Conservation (phyloP, 805 yeast genomes). For the Candida vartiovaarae region DNA sequence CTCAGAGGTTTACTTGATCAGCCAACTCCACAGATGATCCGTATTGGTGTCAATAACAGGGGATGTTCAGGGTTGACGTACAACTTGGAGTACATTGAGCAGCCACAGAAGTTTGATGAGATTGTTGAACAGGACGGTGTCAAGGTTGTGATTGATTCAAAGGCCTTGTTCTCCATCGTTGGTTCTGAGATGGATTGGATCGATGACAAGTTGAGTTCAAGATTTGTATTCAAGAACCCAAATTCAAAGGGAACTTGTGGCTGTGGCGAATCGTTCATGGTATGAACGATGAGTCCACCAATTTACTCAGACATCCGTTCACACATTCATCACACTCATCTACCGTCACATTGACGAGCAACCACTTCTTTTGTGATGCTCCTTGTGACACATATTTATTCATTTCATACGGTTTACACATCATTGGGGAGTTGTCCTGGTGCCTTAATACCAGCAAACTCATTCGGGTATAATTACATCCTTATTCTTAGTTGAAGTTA, state of each 20-base stretch:
- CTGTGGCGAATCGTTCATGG: constrained; percentile 98
- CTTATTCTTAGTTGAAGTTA: too few relatives aligned
- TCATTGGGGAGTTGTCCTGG: too few relatives aligned
- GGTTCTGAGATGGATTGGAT: constrained; percentile 99
- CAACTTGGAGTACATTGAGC: constrained; percentile 80
- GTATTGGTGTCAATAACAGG: constrained; percentile 91
- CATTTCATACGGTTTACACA: too few relatives aligned
- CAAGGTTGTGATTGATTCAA: constrained; percentile 86
- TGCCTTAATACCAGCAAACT: too few relatives aligned
- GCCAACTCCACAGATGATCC: constrained; percentile 83
- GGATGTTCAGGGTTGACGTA: constrained; percentile 96
- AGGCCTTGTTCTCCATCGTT: constrained; percentile 90
- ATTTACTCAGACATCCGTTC: neutral
- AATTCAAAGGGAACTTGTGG: constrained; percentile 98
- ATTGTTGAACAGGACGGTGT: constrained; percentile 90
- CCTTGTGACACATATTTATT: too few relatives aligned
- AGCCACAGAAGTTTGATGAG: constrained; percentile 95
- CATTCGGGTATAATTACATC: too few relatives aligned
- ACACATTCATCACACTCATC: neutral
- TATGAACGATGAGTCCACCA: constrained; percentile 31
- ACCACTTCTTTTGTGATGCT: neutral
- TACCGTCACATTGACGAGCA: neutral
- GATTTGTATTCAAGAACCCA: constrained; percentile 92
- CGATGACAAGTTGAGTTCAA: constrained; percentile 82
- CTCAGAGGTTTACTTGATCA: constrained; percentile 57